phyloP scores from a whole-genome alignment of 2,329 filamentous ascomycete species.

The Fusarium papillatum region DNA sequence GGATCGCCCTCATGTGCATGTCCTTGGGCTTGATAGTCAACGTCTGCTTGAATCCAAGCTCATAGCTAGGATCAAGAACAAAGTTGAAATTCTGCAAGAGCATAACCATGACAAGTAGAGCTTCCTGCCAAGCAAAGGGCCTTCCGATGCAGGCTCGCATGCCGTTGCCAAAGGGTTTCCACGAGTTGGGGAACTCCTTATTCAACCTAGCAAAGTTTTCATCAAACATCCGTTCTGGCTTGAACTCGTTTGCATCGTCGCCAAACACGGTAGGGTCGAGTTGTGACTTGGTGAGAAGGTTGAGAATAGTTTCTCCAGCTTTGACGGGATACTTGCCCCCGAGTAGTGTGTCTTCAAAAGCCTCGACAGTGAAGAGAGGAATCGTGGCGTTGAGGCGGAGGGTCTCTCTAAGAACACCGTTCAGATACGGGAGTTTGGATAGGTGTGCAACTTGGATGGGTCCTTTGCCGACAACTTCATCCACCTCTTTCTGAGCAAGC shows the following conservation, averaged over 20 bases:
- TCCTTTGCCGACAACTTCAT: background rate
- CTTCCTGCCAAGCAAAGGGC: conserved; percentile 82
- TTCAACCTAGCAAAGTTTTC: conserved; percentile 37
- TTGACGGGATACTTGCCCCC: background rate
- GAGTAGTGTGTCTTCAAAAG: background rate
- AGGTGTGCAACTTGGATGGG: background rate
- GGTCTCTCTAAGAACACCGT: background rate
- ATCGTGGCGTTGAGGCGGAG: background rate
- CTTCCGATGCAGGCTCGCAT: conserved; percentile 78
- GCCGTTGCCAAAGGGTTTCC: conserved; percentile 83
- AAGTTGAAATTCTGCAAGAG: conserved; percentile 81
- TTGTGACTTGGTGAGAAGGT: background rate
- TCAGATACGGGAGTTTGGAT: background rate
- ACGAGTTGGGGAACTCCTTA: conserved; percentile 71
- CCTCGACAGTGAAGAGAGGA: background rate
- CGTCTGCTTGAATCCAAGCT: conserved; percentile 65
- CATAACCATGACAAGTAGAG: conserved; percentile 70
- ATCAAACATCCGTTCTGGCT: background rate
- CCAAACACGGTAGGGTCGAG: background rate
- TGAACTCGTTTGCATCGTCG: background rate
- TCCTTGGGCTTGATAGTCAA: background rate
- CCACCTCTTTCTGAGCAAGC: background rate
- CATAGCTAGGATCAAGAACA: conserved; percentile 70
- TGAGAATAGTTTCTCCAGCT: background rate
- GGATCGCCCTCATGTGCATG: background rate